Evolutionary conservation across 2,329 filamentous ascomycete species (phyloP), one percentile per base, ranked within the genome.

Genomic region (Pyrenochaeta sp.): DNA sequence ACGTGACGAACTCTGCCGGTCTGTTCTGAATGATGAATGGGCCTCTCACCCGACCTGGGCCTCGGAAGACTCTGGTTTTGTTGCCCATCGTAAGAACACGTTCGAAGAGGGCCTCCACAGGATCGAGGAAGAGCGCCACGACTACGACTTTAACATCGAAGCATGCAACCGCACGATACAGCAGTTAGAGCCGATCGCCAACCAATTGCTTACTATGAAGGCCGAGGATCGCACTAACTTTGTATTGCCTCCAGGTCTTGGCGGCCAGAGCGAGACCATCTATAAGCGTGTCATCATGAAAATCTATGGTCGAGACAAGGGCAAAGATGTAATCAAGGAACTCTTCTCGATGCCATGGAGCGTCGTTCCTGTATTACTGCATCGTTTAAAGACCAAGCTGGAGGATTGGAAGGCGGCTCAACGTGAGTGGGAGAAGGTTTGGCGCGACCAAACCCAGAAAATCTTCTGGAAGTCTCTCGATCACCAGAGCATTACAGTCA

Each of bases 1-100:
- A 10, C 91, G 95, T 45, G 95, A 99, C 73, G 93, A 97, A 76
- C 89, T 99, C 67, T 99, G 95, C 80, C 90, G 92, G 66, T 90
- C 90, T 25, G 94, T 99, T 0, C 83, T 99, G 53, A 99, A 99
- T 66, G 95, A 99, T 68, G 92, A 97, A 67, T 99, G 95, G 95
- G 95, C 95, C 1, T 98, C 94, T 27, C 95, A 99, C 79, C 95
- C 95, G 3, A 99, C 95, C 0, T 99, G 95, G 95, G 95, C 94
- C 1, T 98, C 94, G 0, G 95, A 99, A 78, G 95, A 99, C 74
- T 96, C 92, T 44, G 95, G 95, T 0, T 99, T 99, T 69, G 94
- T 99, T 58, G 95, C 95, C 12, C 95, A 99, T 79, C 88, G 94
- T 61, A 99, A 99, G 85, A 99, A 99, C 69, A 88, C 90, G 53